These are phyloP conservation scores for Hygrocybe punicea DNA, from an alignment of 768 basidiomycete species.

Conservation along the genomic window DNA sequence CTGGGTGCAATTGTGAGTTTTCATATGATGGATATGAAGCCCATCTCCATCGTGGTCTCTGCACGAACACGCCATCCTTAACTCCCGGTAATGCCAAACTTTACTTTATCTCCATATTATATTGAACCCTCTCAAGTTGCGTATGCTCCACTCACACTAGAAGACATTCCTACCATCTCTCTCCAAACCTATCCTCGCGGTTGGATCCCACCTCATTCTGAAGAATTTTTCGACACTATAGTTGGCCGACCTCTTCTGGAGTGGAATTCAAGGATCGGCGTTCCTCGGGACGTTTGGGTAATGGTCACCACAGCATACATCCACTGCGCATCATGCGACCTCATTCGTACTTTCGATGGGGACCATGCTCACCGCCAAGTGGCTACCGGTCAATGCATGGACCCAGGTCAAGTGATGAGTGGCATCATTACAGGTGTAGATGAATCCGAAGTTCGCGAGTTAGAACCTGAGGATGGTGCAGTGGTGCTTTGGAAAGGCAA, in stretches of 20 bases:
- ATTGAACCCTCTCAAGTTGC: not conserved
- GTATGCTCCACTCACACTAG: not conserved
- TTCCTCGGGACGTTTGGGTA: constrained; percentile 15
- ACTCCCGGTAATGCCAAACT: not conserved
- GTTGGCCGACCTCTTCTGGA: constrained; percentile 11
- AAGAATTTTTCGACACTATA: constrained; percentile 3
- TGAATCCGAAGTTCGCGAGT: too few relatives aligned
- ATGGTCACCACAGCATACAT: constrained; percentile 10
- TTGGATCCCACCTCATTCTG: not conserved
- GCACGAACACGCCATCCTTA: not conserved
- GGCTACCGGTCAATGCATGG: not conserved
- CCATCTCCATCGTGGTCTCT: not conserved
- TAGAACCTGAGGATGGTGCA: too few relatives aligned
- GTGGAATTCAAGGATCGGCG: constrained; percentile 15
- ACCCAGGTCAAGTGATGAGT: not conserved
- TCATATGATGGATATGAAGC: constrained; percentile 2
- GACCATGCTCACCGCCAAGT: constrained; percentile 1
- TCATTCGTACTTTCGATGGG: constrained; percentile 8
- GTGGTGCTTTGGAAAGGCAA: too few relatives aligned
- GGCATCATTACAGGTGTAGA: too few relatives aligned
- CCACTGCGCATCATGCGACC: constrained; percentile 5
- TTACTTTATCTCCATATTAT: not conserved
- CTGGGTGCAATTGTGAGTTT: not conserved
- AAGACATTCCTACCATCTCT: not conserved
- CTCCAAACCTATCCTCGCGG: not conserved